phyloP scores from a whole-genome alignment of 441 rosid genomes.

The Erodium chrysanthum region DNA sequence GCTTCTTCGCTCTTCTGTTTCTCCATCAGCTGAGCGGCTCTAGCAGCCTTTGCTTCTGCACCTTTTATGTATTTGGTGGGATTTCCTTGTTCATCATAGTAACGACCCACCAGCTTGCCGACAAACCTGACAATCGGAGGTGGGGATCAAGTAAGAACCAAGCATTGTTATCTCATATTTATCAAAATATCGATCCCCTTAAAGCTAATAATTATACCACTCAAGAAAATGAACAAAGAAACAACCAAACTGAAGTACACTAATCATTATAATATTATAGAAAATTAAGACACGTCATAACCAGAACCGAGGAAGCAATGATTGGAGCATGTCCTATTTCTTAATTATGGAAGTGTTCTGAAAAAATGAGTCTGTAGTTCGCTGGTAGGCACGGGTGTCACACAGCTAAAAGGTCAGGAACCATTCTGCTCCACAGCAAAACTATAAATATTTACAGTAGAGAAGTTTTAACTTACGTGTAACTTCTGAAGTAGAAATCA shows the following conservation, averaged over 20 bases:
- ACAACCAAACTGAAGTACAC: constrained; percentile 1
- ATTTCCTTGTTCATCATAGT: constrained; percentile 63
- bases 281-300: neutral
- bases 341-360: neutral
- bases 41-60: constrained; percentile 78
- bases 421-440: neutral
- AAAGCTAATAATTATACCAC: neutral
- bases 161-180: neutral
- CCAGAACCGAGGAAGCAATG: neutral
- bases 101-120: constrained; percentile 77
- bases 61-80: constrained; percentile 78
- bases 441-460: neutral
- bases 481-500: constrained; percentile 66
- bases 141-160: constrained; percentile 7
- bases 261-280: neutral
- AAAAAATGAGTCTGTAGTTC: neutral
- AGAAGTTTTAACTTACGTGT: constrained; percentile 46
- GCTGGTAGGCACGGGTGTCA: neutral
- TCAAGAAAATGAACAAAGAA: neutral
- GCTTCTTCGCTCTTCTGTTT: constrained; percentile 85
- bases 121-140: constrained; percentile 37
- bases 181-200: neutral
- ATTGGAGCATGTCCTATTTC: too few relatives aligned
- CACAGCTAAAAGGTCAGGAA: neutral
- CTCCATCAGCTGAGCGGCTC: constrained; percentile 82